A percentile compares a stretch with the other conserved stretches of the same genome.
Evolutionary conservation across 768 basidiomycete genomes (phyloP).

Genomic region (Auricularia heimuer): DNA sequence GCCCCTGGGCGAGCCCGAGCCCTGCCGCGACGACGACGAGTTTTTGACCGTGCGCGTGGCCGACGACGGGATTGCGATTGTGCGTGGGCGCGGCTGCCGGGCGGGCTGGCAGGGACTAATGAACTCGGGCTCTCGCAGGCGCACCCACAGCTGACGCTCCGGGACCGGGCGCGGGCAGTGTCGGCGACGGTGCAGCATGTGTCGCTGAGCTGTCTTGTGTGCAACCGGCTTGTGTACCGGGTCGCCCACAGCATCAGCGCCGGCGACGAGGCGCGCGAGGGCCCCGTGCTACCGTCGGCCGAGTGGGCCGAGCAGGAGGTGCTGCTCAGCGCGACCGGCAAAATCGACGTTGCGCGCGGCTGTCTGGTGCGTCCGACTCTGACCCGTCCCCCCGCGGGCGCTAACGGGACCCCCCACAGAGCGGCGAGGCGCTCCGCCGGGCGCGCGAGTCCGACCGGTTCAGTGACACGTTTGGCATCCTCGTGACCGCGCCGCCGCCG

Average conservation of each 20-base stretch:
- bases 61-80: slow-evolving; percentile 57
- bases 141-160: slow-evolving; percentile 61
- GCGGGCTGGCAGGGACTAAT: too few species aligned
- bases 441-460: slow-evolving; percentile 1
- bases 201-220: slow-evolving; percentile 59
- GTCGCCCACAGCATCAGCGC: slow-evolving; percentile 48
- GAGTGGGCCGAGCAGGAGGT: slow-evolving; percentile 71
- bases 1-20: not conserved
- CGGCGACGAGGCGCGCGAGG: slow-evolving; percentile 51
- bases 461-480: slow-evolving; percentile 8
- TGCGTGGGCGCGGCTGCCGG: slow-evolving; percentile 25
- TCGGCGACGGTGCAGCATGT: slow-evolving; percentile 36
- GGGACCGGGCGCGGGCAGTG: slow-evolving; percentile 34
- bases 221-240: slow-evolving; percentile 57
- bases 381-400: slow-evolving; percentile 4
- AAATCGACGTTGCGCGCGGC: slow-evolving; percentile 49
- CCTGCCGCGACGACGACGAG: slow-evolving; percentile 15
- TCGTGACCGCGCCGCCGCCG: not conserved
- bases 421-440: not conserved
- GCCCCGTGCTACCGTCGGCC: slow-evolving; percentile 57
- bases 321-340: slow-evolving; percentile 56
- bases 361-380: slow-evolving; percentile 48
- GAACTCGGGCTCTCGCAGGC: slow-evolving; percentile 28
- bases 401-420: not conserved
- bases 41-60: slow-evolving; percentile 52